These are phyloP conservation scores for Candida pseudoviswanathii DNA, from an alignment of 1,139 yeast species.

Conservation along the genomic window DNA sequence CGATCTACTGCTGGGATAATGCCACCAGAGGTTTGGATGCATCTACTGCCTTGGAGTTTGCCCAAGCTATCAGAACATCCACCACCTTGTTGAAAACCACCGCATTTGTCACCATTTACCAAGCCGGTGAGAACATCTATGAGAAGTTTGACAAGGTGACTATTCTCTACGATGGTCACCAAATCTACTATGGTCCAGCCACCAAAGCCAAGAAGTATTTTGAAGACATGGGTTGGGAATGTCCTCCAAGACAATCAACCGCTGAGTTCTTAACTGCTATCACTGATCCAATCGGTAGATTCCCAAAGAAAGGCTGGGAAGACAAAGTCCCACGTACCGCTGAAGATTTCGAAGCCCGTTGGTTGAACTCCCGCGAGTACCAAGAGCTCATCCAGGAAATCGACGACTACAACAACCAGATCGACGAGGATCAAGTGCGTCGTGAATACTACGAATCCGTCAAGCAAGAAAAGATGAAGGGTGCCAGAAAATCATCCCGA, in stretches of 20 bases:
- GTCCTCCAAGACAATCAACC: constrained; percentile 65
- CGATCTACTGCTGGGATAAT: constrained; percentile 71
- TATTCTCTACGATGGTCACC: constrained; percentile 59
- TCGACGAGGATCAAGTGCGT: constrained; percentile 40
- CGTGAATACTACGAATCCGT: constrained; percentile 36
- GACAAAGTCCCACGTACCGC: constrained; percentile 57
- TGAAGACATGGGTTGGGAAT: constrained; percentile 59
- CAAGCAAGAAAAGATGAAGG: constrained; percentile 43
- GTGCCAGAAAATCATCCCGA: constrained; percentile 43
- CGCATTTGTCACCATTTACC: constrained; percentile 64
- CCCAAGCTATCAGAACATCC: constrained; percentile 61
- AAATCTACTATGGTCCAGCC: constrained; percentile 61
- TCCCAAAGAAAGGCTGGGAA: constrained; percentile 48
- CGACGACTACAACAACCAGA: constrained; percentile 38
- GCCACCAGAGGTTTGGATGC: constrained; percentile 82
- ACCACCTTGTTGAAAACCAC: constrained; percentile 58
- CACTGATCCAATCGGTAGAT: constrained; percentile 57
- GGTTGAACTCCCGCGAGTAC: constrained; percentile 57
- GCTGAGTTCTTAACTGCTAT: constrained; percentile 73
- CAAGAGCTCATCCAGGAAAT: constrained; percentile 39
- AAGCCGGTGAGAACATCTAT: constrained; percentile 69
- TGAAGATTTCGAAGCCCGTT: constrained; percentile 55
- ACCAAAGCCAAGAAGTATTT: constrained; percentile 55
- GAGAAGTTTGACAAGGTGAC: constrained; percentile 65
- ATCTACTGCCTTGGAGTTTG: constrained; percentile 69